phyloP scores from a whole-genome alignment of 2,329 filamentous ascomycete genomes.

The Pseudocercospora cruenta region DNA sequence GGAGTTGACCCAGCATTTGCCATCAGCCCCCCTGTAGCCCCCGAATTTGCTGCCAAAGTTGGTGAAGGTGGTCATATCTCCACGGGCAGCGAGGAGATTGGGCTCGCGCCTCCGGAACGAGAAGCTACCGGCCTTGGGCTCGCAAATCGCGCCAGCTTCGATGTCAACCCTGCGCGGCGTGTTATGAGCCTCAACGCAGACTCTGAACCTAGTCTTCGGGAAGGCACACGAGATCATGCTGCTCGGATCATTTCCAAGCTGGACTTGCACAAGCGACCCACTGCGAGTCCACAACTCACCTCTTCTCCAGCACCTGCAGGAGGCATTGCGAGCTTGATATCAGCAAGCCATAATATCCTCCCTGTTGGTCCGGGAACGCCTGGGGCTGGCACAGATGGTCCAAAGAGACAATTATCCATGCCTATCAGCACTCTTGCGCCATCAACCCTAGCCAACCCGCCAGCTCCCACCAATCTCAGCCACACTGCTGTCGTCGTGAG shows the following conservation, averaged over 20 bases:
- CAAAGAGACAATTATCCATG: conserved; percentile 44
- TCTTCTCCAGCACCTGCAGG: conserved; percentile 49
- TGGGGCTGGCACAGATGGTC: conserved; percentile 35
- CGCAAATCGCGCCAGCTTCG: conserved; percentile 69
- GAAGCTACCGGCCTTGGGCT: conserved; percentile 41
- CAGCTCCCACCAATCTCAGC: conserved; percentile 82
- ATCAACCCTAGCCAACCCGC: conserved; percentile 78
- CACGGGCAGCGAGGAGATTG: conserved; percentile 61
- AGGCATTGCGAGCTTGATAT: conserved; percentile 84
- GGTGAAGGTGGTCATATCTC: conserved; percentile 65
- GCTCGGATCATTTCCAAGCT: conserved; percentile 90
- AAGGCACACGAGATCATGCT: conserved; percentile 78
- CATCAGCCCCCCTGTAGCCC: conserved; percentile 83
- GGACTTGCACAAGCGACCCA: conserved; percentile 81
- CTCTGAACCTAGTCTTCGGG: conserved; percentile 58
- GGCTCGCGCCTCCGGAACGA: conserved; percentile 54
- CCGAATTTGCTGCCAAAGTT: conserved; percentile 84
- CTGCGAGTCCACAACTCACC: conserved; percentile 46
- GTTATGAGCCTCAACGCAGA: conserved; percentile 55
- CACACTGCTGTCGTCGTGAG: conserved; percentile 81
- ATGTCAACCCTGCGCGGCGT: conserved; percentile 58
- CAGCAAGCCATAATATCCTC: conserved; percentile 78
- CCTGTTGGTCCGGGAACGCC: conserved; percentile 61
- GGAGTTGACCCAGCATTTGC: conserved; percentile 78
- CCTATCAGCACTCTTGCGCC: conserved; percentile 72